Base-by-base conservation (phyloP, 495 filamentous ascomycete genomes). In the Hyphodiscus hymeniophilus region DNA sequence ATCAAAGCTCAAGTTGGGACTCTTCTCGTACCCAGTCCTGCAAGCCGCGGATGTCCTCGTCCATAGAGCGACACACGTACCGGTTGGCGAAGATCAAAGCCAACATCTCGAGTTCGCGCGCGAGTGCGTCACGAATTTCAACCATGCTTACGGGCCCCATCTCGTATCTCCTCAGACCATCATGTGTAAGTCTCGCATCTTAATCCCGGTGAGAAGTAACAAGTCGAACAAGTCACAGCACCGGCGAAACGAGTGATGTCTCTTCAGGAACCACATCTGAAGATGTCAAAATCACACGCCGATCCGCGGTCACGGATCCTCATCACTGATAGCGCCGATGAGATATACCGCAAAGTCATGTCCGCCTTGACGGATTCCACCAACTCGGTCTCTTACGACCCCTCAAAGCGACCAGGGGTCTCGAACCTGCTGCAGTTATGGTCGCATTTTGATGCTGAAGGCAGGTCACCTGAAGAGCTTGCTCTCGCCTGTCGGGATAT, bases 1-100 rank as follows among this genome's bases (percentile, higher is more conserved):
- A 45, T 60, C 69, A 8, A 75, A 74, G 32, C 68, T 94, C 45
- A 89, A 89, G 58, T 75, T 94, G 11, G 94, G 92, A n/a, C 73
- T 98, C 5, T 94, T 95, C 69, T 92, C 89, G 8, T 98, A 98
- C 60, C 92, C 92, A 12, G 87, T 98, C 18, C 76, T 98, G 11
- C 90, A 96, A 62, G 91, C 92, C 22, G 92, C 94, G 26, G 92
- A 98, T 64, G 87, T 98, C 36, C 75, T 98, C 20, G 72, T 95
- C 12, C 87, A 97, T 60, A 82, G 84, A 31, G 79, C 91, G 32
- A 97, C 94, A 0, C 89, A 95, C 72, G 92, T 98, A 42, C 92
- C 92, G 31, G 91, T 97, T 2, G 92, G 92, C 24, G 85, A 89
- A 51, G 92, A 98, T 60, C 92, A 98, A 66, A 69, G 66, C 40